Evolutionary conservation across 768 basidiomycete species (phyloP).

Genomic region (Cystofilobasidium capitatum): DNA sequence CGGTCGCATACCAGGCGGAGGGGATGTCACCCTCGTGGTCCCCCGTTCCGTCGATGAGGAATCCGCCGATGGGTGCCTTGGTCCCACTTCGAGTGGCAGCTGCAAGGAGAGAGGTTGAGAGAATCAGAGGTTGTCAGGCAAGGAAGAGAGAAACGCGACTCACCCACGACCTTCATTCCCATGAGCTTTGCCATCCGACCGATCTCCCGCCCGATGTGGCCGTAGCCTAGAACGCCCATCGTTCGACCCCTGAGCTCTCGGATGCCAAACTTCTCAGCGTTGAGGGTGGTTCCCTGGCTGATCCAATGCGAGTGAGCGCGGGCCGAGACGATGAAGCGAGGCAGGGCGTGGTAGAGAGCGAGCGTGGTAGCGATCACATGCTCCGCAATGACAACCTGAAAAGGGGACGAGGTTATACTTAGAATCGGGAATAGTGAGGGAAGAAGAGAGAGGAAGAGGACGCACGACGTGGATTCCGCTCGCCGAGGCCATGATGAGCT

Average conservation of each 20-base stretch:
- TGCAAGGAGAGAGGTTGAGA: too few species aligned
- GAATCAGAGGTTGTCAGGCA: too few species aligned
- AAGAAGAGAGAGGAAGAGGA: neutral
- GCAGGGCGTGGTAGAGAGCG: conserved; percentile 27
- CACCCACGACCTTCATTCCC: conserved; percentile 28
- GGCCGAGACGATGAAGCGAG: conserved; percentile 23
- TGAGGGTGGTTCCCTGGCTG: conserved; percentile 6
- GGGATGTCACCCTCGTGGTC: conserved; percentile 30
- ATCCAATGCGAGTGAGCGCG: neutral
- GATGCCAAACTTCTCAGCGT: conserved; percentile 14
- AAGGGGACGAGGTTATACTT: neutral
- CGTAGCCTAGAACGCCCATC: conserved; percentile 29
- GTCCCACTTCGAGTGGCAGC: conserved; percentile 27
- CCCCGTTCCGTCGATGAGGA: conserved; percentile 25
- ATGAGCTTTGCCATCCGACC: conserved; percentile 28
- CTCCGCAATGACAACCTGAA: conserved; percentile 21
- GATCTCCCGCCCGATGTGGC: conserved; percentile 29
- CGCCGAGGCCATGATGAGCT: conserved; percentile 24
- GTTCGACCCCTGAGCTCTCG: conserved; percentile 27
- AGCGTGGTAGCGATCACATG: conserved; percentile 27
- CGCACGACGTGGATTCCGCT: conserved; percentile 28
- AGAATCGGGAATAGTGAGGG: neutral
- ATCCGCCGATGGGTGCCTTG: conserved; percentile 24
- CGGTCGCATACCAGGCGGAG: conserved; percentile 26
- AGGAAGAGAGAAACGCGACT: too few species aligned